Base-by-base conservation (phyloP, 2,329 filamentous ascomycete genomes). In the Ceratocystiopsis minuta region DNA sequence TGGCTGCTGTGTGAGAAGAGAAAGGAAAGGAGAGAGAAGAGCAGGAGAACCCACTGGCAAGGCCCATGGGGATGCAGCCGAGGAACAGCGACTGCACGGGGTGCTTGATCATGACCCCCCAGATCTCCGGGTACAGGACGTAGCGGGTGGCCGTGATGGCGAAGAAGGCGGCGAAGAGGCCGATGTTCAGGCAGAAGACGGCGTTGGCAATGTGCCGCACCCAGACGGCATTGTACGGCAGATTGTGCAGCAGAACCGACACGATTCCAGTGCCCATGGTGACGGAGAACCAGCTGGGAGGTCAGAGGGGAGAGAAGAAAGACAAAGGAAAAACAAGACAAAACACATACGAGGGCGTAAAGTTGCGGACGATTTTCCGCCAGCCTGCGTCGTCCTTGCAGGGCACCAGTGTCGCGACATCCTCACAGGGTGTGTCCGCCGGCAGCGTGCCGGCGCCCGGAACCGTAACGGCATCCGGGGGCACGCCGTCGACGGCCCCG, bases 211-310 rank as follows among this genome's bases (percentile, higher is more conserved):
- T 57, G 54, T 67, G 74, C 48, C 42, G 63, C 1, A 79, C 57
- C 60, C 66, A 70, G 12, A 49, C 46, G 2, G 63, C 61, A 43
- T 72, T 63, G 54, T 72, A 79, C 0, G 74, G 74, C 4, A 78
- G 62, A 10, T 65, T 64, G 45, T 68, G 60, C 5, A 80, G 61
- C 6, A 79, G 58, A 18, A 76, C 63, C 0, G 69, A 69, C 0
- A 72, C 66, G 35, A 79, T 70, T 13, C 75, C 76, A 0, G 75
- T 80, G 28, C 75, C 74, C 74, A 80, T 72, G n/a, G 59, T 68
- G 17, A 65, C 60, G 0, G 61, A 57, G 51, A 71, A 69, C 67
- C 66, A 64, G 20, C 20, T 20, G 20, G 4, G 7, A 7, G 20
- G 20, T 20, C 20, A 20, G 20, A 7, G 20, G 7, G 20, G 20